Evolutionary conservation across 2,329 filamentous ascomycete species (phyloP), one percentile per base, ranked within the genome.

Genomic region (Malbranchea cinnamomea): DNA sequence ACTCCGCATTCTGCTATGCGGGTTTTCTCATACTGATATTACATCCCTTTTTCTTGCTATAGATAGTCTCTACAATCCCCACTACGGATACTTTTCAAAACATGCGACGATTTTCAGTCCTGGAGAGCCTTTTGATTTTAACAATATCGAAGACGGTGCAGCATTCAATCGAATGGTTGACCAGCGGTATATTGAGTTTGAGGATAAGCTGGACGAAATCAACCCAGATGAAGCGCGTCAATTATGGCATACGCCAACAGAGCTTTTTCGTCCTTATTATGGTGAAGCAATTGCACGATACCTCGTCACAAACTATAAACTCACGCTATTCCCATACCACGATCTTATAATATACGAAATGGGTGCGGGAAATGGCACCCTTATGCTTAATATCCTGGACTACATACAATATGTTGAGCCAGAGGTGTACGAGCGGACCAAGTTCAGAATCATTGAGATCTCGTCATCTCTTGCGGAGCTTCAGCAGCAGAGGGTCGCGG

Each of bases 261-360:
- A 98, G 60, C 72, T 98, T 12, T 98, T 98, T 60, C 73, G 82
- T 18, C 89, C 91, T 0, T 91, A 87, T 57, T 98, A 98, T 53
- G 91, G 87, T 49, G 85, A 98, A 63, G 82, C 89, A 19, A 82
- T 98, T 42, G 89, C 87, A n/a, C 77, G 87, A 12, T 94, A 95
- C 54, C 71, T 98, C 25, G 76, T 95, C 42, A 77, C 82, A 42
- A 94, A 98, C 61, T 98, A 98, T 67, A 84, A 89, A 52, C 72
- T 94, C 51, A 82, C 81, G 25, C 72, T 83, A 33, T 95, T 89
- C 52, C 89, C 89, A 2, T 94, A 95, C 62, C 77, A 94, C 56
- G 89, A 98, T 56, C 70, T 98, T 30, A 81, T 92, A 45, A 91
- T 98, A 53, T 98, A 94, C 67, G 89, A 98, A 54, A 92, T 98